These are phyloP conservation scores for Raddia guianensis DNA, from an alignment of 176 grass and related monocot species.

Conservation along the genomic window DNA sequence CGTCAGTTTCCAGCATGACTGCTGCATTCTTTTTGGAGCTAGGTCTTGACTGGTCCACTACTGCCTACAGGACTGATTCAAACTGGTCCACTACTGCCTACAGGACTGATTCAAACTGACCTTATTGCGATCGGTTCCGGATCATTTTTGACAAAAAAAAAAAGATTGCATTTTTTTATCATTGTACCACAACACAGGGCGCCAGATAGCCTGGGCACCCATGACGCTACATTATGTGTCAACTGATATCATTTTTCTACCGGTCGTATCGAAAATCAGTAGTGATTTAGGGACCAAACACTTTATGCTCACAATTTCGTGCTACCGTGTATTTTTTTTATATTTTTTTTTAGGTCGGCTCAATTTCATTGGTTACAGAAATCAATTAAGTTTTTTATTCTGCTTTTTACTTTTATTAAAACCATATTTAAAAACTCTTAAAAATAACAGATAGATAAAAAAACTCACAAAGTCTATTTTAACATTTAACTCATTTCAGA, in stretches of 20 bases:
- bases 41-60: slow-evolving; percentile 11
- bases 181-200: not conserved
- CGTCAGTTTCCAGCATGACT: slow-evolving; percentile 10
- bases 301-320: too few relatives aligned
- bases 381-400: too few relatives aligned
- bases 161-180: slow-evolving; percentile 9
- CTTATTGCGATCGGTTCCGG: not conserved
- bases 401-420: too few relatives aligned
- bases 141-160: not conserved
- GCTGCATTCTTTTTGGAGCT: not conserved
- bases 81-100: too few relatives aligned
- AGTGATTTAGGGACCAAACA: not conserved
- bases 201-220: not conserved
- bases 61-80: not conserved
- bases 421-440: too few relatives aligned
- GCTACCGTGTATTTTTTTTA: too few relatives aligned
- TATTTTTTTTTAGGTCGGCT: too few relatives aligned
- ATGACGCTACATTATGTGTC: slow-evolving; percentile 16
- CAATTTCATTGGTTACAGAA: too few relatives aligned
- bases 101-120: not conserved
- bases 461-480: too few relatives aligned
- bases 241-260: slow-evolving; percentile 11
- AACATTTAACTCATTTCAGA: too few relatives aligned
- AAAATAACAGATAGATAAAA: too few relatives aligned
- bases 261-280: not conserved